Conservation (phyloP, 768 basidiomycete genomes). For the Lentinula aciculospora region DNA sequence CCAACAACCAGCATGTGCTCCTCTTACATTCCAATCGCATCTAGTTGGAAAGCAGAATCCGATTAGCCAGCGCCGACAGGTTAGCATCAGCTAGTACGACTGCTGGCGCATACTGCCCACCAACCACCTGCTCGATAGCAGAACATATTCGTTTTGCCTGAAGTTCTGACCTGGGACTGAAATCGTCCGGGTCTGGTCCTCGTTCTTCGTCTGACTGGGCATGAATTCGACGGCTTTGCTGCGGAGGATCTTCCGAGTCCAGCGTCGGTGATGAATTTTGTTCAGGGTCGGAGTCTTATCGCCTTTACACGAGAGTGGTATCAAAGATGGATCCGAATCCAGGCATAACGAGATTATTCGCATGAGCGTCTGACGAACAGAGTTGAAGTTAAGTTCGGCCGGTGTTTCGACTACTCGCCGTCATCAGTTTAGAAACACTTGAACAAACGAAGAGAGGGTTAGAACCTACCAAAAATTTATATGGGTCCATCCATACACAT, state of each 20-base stretch:
- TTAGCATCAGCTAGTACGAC: constrained; percentile 95
- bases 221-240: neutral
- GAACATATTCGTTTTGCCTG: constrained; percentile 88
- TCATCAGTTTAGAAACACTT: constrained; percentile 10
- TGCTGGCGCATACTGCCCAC: constrained; percentile 83
- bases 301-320: constrained; percentile 63
- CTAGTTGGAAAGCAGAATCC: constrained; percentile 76
- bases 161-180: constrained; percentile 84
- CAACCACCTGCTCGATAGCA: constrained; percentile 77
- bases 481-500: constrained; percentile 81
- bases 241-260: constrained; percentile 13
- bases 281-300: constrained; percentile 17
- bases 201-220: constrained; percentile 16
- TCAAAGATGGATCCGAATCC: constrained; percentile 77
- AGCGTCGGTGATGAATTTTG: neutral
- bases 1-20: too few relatives aligned
- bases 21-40: too few relatives aligned
- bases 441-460: neutral
- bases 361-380: constrained; percentile 62
- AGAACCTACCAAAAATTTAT: constrained; percentile 76
- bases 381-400: constrained; percentile 50
- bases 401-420: constrained; percentile 62
- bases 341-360: constrained; percentile 82
- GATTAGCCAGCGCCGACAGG: constrained; percentile 70
- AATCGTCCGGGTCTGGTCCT: constrained; percentile 81